Evolutionary conservation across 768 basidiomycete genomes (phyloP).

Genomic region (Boletus bicolor): DNA sequence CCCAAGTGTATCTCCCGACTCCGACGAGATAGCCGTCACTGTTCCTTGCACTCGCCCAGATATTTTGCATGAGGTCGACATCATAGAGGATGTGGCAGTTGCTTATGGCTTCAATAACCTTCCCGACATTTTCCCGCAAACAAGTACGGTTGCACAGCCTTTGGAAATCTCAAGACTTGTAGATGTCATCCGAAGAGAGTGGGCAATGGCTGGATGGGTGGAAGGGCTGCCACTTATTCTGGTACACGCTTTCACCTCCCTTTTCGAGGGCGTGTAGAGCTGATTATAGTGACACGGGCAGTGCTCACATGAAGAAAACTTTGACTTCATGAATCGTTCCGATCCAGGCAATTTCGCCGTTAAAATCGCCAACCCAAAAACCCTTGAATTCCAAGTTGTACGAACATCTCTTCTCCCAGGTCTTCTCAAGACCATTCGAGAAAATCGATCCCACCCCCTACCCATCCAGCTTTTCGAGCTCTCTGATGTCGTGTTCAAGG

Average conservation of each 20-base stretch:
- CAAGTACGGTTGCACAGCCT: slow-evolving; percentile 93
- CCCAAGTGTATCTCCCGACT: slow-evolving; percentile 41
- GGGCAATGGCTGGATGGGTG: slow-evolving; percentile 94
- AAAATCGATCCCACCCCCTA: slow-evolving; percentile 90
- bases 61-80: slow-evolving; percentile 96
- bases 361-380: slow-evolving; percentile 95
- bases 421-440: slow-evolving; percentile 92
- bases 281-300: slow-evolving; percentile 31
- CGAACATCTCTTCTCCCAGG: slow-evolving; percentile 95
- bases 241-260: slow-evolving; percentile 39
- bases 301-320: slow-evolving; percentile 99
- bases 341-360: slow-evolving; percentile 83
- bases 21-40: slow-evolving; percentile 69
- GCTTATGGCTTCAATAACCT: slow-evolving; percentile 98
- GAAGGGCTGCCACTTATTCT: slow-evolving; percentile 94
- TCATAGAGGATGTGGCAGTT: slow-evolving; percentile 97
- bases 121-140: slow-evolving; percentile 85
- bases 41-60: slow-evolving; percentile 97
- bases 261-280: background rate
- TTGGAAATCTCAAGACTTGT: slow-evolving; percentile 84
- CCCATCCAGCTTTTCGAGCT: slow-evolving; percentile 94
- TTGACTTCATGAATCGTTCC: slow-evolving; percentile 82
- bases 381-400: slow-evolving; percentile 96
- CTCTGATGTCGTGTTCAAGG: slow-evolving; percentile 91
- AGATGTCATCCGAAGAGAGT: slow-evolving; percentile 85